Evolutionary conservation across 2,329 filamentous ascomycete species (phyloP).

Genomic region (Fusarium sp.): DNA sequence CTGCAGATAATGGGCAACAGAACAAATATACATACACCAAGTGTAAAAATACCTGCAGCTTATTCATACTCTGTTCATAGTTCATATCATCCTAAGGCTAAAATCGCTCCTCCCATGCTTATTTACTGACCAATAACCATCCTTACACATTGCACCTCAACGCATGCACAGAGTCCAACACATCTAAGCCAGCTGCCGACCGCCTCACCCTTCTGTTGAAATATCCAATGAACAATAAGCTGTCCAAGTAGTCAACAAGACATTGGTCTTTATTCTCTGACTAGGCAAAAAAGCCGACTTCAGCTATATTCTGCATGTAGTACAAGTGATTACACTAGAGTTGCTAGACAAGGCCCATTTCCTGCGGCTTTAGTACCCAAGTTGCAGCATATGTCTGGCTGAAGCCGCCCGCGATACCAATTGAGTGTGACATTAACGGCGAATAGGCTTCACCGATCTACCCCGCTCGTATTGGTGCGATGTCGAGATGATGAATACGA

Average conservation of each 20-base stretch:
- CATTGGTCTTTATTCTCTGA: not conserved
- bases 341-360: not conserved
- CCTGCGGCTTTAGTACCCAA: constrained; percentile 1
- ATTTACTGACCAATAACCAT: not conserved
- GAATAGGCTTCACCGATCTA: constrained; percentile 13
- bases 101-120: not conserved
- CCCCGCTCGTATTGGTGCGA: constrained; percentile 38
- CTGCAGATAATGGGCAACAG: constrained; percentile 10
- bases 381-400: not conserved
- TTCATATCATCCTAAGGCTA: not conserved
- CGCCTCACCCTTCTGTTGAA: constrained; percentile 19
- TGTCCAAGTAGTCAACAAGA: not conserved
- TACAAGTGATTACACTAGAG: not conserved
- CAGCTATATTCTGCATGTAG: not conserved
- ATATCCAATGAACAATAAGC: constrained; percentile 1
- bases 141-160: not conserved
- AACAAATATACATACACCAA: constrained; percentile 1
- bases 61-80: not conserved
- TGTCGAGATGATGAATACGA: constrained; percentile 26
- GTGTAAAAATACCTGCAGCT: not conserved
- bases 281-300: not conserved
- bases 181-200: constrained; percentile 3
- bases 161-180: constrained; percentile 4
- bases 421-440: constrained; percentile 9
- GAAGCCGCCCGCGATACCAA: constrained; percentile 1